Conservation (phyloP, 805 yeast genomes). For the Candida jianshihensis region DNA sequence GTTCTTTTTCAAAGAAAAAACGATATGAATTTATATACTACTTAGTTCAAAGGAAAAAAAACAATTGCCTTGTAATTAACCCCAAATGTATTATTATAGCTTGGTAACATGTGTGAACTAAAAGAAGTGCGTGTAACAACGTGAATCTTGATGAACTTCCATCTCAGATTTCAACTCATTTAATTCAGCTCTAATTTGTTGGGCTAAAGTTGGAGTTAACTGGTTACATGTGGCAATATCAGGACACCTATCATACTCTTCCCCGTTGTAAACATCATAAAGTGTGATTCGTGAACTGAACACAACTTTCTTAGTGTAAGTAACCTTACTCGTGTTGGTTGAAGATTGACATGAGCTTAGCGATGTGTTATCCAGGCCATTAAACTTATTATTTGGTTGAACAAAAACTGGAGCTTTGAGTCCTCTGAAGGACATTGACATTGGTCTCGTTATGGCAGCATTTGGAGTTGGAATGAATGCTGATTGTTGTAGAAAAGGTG, state of each 20-base stretch:
- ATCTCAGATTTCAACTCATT: slow-evolving; percentile 72
- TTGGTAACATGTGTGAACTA: slow-evolving; percentile 27
- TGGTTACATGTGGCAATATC: slow-evolving; percentile 90
- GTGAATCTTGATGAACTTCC: slow-evolving; percentile 77
- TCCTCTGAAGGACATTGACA: slow-evolving; percentile 54
- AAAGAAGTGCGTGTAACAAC: slow-evolving; percentile 78
- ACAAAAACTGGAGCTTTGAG: slow-evolving; percentile 52
- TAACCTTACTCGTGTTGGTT: not conserved
- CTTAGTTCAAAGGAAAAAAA: too few species aligned
- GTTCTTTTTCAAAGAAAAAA: too few species aligned
- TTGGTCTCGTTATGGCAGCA: slow-evolving; percentile 26
- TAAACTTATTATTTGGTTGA: slow-evolving; percentile 20
- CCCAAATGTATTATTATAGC: not conserved
- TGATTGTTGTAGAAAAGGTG: slow-evolving; percentile 18
- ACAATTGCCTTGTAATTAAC: too few species aligned
- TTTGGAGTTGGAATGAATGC: slow-evolving; percentile 7
- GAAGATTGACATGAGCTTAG: slow-evolving; percentile 29
- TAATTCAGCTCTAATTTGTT: slow-evolving; percentile 77
- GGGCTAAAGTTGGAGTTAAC: slow-evolving; percentile 80
- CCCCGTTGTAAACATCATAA: slow-evolving; percentile 76
- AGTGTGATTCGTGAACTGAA: slow-evolving; percentile 80
- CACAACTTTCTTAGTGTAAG: slow-evolving; percentile 29
- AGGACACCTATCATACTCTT: slow-evolving; percentile 88
- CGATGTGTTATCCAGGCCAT: slow-evolving; percentile 21
- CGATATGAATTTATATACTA: too few species aligned